Conservation (phyloP, 75 land plant genomes). For the Chamaecyparis obtusa region DNA sequence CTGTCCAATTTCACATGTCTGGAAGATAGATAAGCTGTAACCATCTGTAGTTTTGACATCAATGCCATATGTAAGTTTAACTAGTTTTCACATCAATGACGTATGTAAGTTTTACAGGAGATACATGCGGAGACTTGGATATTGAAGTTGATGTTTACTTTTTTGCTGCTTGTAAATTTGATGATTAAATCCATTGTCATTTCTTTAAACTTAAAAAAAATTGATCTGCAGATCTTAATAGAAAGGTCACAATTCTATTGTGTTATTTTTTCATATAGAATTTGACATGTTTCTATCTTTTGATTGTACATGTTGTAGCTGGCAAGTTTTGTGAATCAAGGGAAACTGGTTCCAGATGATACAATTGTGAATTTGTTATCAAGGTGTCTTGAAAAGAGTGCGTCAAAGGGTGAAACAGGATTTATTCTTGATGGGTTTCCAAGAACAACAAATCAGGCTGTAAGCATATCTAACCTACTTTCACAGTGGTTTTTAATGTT, state of each 20-base stretch:
- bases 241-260: not conserved
- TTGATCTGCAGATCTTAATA: not conserved
- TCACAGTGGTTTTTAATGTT: not conserved
- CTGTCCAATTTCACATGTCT: too few species aligned
- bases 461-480: constrained; percentile 22
- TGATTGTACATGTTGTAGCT: constrained; percentile 4
- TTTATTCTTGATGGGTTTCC: constrained; percentile 95
- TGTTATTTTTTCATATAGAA: not conserved
- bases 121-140: not conserved
- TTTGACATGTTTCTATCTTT: not conserved
- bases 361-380: constrained; percentile 57
- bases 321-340: constrained; percentile 55
- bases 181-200: not conserved
- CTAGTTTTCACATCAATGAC: too few species aligned
- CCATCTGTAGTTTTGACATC: too few species aligned
- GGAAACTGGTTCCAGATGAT: constrained; percentile 80
- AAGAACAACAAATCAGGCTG: constrained; percentile 78
- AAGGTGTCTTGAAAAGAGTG: constrained; percentile 58
- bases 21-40: too few species aligned
- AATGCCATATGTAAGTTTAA: too few species aligned
- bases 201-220: not conserved
- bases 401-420: constrained; percentile 64
- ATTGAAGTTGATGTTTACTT: not conserved
- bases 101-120: too few species aligned
- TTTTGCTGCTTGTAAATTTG: not conserved